These are phyloP conservation scores for Psilocybe mexicana DNA, from an alignment of 1,284 basidiomycete genomes.

Conservation along the genomic window DNA sequence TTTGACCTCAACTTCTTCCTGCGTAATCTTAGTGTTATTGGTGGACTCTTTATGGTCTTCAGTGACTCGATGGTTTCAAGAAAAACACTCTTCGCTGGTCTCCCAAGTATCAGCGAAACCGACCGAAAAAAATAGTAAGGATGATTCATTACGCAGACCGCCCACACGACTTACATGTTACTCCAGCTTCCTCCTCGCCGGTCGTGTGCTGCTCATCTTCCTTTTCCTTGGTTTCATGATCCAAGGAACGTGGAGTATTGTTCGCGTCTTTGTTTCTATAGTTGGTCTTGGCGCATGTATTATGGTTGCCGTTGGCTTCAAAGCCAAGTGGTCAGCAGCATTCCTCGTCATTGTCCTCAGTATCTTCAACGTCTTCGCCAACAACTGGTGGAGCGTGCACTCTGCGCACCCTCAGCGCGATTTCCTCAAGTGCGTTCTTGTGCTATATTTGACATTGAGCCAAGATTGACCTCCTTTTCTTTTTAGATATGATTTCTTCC, in stretches of 20 bases:
- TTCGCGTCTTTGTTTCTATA: constrained; percentile 84
- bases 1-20: constrained; percentile 99
- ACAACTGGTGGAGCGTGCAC: constrained; percentile 99
- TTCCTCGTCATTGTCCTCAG: constrained; percentile 94
- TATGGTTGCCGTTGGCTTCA: constrained; percentile 99
- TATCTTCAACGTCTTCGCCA: constrained; percentile 96
- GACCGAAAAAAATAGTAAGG: constrained; percentile 98
- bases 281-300: constrained; percentile 89
- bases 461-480: not conserved
- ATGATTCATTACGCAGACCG: not conserved
- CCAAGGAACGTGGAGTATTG: constrained; percentile 89
- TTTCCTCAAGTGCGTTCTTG: constrained; percentile 88
- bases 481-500: constrained; percentile 88
- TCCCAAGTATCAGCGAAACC: constrained; percentile 90
- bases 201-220: constrained; percentile 97
- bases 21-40: constrained; percentile 90
- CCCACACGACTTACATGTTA: constrained; percentile 7
- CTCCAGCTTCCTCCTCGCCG: constrained; percentile 90
- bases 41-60: constrained; percentile 96
- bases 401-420: constrained; percentile 92
- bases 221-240: constrained; percentile 98
- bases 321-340: constrained; percentile 98
- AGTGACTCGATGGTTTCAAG: constrained; percentile 90
- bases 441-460: constrained; percentile 32
- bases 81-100: constrained; percentile 89